phyloP scores from a whole-genome alignment of 305 asterid species.

The Fraxinus dipetala region DNA sequence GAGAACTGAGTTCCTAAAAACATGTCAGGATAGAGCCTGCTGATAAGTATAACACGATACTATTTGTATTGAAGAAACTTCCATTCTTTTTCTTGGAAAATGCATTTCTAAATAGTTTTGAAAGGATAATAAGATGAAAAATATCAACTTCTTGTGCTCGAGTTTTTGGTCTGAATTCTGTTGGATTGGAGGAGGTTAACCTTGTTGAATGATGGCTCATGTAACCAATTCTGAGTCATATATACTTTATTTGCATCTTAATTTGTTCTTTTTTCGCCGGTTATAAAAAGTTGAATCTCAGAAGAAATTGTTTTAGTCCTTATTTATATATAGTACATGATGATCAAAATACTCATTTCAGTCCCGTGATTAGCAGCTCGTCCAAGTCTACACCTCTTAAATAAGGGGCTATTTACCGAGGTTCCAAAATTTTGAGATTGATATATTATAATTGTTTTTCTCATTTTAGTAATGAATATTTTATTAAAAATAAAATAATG shows the following conservation, averaged over 20 bases:
- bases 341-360: not conserved
- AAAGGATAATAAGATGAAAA: not conserved
- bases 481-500: too few relatives aligned
- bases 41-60: not conserved
- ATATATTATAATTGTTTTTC: too few relatives aligned
- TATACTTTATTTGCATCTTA: not conserved
- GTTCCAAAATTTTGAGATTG: not conserved
- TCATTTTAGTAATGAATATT: not conserved
- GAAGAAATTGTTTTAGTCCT: not conserved
- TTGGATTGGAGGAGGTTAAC: not conserved
- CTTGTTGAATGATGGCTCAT: not conserved
- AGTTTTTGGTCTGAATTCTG: too few relatives aligned
- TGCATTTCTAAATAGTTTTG: constrained; percentile 2
- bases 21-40: constrained; percentile 8
- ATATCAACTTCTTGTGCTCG: not conserved
- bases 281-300: not conserved
- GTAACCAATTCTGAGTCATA: not conserved
- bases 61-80: not conserved
- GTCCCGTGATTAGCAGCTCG: not conserved
- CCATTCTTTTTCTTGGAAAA: not conserved
- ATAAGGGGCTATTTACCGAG: too few relatives aligned
- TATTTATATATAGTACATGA: too few relatives aligned
- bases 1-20: not conserved
- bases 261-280: not conserved
- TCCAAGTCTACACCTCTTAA: not conserved